Evolutionary conservation across 345 rosid genomes (phyloP).

Genomic region (Punica granatum): DNA sequence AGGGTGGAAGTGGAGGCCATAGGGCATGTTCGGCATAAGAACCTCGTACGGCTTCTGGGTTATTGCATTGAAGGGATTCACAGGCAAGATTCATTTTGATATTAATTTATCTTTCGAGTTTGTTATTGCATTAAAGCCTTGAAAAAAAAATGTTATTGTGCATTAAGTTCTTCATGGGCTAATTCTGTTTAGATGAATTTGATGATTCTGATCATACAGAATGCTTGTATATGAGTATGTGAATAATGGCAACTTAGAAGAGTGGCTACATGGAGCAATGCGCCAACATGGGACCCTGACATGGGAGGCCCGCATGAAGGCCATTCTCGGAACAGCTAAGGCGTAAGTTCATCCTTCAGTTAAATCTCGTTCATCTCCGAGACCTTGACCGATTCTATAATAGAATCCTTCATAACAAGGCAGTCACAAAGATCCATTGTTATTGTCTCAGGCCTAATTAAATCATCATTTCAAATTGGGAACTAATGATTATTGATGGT

Average conservation of each 20-base stretch:
- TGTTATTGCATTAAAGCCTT: not conserved
- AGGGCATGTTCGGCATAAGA: constrained; percentile 94
- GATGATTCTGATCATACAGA: constrained; percentile 24
- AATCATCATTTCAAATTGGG: too few relatives aligned
- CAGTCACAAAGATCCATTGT: too few relatives aligned
- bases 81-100: constrained; percentile 36
- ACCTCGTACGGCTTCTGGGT: constrained; percentile 89
- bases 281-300: constrained; percentile 48
- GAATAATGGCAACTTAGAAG: constrained; percentile 80
- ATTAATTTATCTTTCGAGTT: not conserved
- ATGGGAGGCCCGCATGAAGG: constrained; percentile 88
- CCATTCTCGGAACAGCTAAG: constrained; percentile 65
- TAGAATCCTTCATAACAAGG: not conserved
- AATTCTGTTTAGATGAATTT: not conserved
- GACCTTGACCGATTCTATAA: not conserved
- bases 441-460: too few relatives aligned
- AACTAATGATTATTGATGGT: too few relatives aligned
- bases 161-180: not conserved
- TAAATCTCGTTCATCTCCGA: not conserved
- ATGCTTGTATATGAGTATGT: constrained; percentile 87
- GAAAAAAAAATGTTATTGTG: not conserved
- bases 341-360: constrained; percentile 56
- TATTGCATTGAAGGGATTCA: constrained; percentile 90
- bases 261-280: constrained; percentile 78
- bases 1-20: constrained; percentile 97